These are phyloP conservation scores for Talinum fruticosum DNA, from an alignment of 148 eudicot genomes.

Conservation along the genomic window DNA sequence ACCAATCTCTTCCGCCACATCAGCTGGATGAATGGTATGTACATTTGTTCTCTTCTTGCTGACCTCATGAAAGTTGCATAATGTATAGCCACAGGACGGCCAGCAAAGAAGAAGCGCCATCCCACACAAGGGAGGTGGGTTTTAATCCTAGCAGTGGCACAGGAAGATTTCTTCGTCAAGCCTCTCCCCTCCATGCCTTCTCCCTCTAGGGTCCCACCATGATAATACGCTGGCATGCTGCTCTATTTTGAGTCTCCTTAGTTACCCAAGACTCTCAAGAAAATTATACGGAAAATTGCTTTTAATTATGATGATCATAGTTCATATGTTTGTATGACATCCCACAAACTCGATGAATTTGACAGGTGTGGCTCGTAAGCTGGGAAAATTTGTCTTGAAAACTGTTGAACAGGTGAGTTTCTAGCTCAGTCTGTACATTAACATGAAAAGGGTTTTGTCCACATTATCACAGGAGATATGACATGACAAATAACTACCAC, in stretches of 20 bases:
- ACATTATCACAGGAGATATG: not conserved
- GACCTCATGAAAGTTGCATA: not conserved
- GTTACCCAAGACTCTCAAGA: not conserved
- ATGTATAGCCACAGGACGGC: not conserved
- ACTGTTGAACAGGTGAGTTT: conserved; percentile 32
- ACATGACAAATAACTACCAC: no score
- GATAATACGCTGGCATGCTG: no score
- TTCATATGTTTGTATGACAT: not conserved
- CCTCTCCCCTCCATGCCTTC: not conserved
- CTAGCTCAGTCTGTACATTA: not conserved
- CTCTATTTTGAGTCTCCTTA: not conserved
- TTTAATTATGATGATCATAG: not conserved
- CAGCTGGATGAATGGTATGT: conserved; percentile 40
- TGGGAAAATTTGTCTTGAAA: conserved; percentile 33
- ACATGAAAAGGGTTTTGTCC: not conserved
- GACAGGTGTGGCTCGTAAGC: conserved; percentile 20
- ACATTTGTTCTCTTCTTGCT: not conserved
- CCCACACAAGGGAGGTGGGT: not conserved
- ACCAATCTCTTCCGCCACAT: conserved; percentile 58
- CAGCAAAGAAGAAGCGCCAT: not conserved
- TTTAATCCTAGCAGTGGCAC: not conserved
- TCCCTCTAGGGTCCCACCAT: no score
- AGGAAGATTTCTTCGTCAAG: not conserved
- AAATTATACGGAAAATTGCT: not conserved
- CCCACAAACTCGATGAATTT: not conserved